Conservation (phyloP, 2,329 filamentous ascomycete genomes). For the Penicillium sclerotiorum region DNA sequence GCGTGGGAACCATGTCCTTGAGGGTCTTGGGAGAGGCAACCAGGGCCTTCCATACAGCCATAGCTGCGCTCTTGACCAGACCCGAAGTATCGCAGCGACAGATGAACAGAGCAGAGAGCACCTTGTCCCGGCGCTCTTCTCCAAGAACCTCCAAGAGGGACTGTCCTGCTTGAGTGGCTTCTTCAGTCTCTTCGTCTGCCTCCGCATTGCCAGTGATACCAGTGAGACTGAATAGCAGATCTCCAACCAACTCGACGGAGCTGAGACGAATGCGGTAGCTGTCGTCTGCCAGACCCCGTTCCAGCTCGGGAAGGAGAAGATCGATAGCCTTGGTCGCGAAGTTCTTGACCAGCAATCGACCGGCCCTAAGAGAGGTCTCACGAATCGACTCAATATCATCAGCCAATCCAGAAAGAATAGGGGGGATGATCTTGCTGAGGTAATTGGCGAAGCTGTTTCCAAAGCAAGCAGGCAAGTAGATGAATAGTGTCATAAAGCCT, state of each 20-base stretch:
- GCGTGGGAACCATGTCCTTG: slow-evolving; percentile 91
- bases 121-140: slow-evolving; percentile 94
- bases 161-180: slow-evolving; percentile 80
- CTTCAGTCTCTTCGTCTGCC: slow-evolving; percentile 75
- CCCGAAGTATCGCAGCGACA: slow-evolving; percentile 96
- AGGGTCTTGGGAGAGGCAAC: slow-evolving; percentile 89
- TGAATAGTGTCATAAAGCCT: slow-evolving; percentile 99
- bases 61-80: slow-evolving; percentile 83
- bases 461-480: slow-evolving; percentile 98
- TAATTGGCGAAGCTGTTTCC: slow-evolving; percentile 98
- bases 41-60: slow-evolving; percentile 94
- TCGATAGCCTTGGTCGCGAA: slow-evolving; percentile 95
- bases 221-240: slow-evolving; percentile 95
- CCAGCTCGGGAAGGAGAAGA: slow-evolving; percentile 87
- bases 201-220: slow-evolving; percentile 83
- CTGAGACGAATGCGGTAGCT: slow-evolving; percentile 97
- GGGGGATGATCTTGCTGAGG: slow-evolving; percentile 90
- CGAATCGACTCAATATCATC: slow-evolving; percentile 96
- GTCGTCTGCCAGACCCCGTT: slow-evolving; percentile 94
- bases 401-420: slow-evolving; percentile 89
- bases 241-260: slow-evolving; percentile 95
- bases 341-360: slow-evolving; percentile 94
- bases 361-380: slow-evolving; percentile 92
- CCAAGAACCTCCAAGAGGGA: slow-evolving; percentile 94
- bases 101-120: slow-evolving; percentile 95